Base-by-base conservation (phyloP, 2,329 filamentous ascomycete genomes). In the Teratosphaeriaceae sp. region DNA sequence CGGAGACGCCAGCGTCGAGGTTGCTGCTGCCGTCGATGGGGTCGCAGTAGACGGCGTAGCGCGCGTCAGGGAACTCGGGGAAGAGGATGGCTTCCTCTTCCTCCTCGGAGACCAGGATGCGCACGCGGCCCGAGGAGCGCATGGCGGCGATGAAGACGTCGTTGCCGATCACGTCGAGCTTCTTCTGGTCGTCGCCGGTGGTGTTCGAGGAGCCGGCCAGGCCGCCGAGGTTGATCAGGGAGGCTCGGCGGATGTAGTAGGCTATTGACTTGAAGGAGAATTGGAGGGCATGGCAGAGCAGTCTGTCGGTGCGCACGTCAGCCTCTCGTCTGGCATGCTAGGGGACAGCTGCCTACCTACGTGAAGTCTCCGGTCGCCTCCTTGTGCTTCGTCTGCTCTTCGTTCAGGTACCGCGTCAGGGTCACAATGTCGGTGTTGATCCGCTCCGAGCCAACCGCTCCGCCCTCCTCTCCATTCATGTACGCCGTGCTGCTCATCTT, bases 181-280 rank as follows among this genome's bases (percentile, higher is more conserved):
- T 98, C 80, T 98, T 98, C 68, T 98, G 92, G 65, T 97, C 92
- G 67, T 98, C 92, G 53, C 92, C 92, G 2, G 92, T 97, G 42
- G 77, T 87, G 71, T 98, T 98, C 54, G 88, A 87, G 47, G 90
- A 92, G 46, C 92, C 92, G 49, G 92, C 92, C 38, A 98, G 81
- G 48, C 92, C 92, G 40, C 88, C 94, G 49, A 98, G 80, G 69
- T 75, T 60, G 72, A 97, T 90, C 52, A 98, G 75, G 19, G 88
- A 90, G 26, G 90, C 88, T 66, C 92, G 84, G 60, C 90, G 89
- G 68, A 98, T 98, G 75, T 96, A 98, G 77, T 97, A 95, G 58
- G 92, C 88, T 67, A 98, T 98, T 54, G 88, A 94, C 76, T 98
- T 98, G 84, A 98, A 98, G 53, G 92, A 90, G 75, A 97, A 98